These are phyloP conservation scores for Scutellaria barbata DNA, from an alignment of 257 asterid species.

Conservation along the genomic window DNA sequence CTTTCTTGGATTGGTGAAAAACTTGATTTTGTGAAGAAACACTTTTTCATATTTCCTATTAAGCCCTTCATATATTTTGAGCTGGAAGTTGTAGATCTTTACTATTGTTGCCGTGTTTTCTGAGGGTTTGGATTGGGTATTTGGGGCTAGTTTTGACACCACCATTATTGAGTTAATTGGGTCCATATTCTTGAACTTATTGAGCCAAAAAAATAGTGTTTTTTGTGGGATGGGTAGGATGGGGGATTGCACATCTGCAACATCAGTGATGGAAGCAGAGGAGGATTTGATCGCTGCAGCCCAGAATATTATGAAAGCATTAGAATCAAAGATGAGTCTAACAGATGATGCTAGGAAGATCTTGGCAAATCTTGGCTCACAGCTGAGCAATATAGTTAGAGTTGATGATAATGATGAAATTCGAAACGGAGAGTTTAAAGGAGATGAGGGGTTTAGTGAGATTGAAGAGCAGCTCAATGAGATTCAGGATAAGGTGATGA, in stretches of 20 bases:
- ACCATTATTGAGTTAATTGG: conserved; percentile 9
- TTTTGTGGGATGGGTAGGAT: conserved; percentile 48
- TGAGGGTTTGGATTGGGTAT: conserved; percentile 13
- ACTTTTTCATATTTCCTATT: conserved; percentile 1
- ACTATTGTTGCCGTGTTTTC: conserved; percentile 13
- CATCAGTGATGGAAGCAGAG: conserved; percentile 64
- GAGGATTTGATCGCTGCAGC: conserved; percentile 75
- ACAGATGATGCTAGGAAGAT: conserved; percentile 58
- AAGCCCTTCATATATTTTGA: background rate
- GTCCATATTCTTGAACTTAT: conserved; percentile 4
- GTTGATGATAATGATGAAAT: conserved; percentile 30
- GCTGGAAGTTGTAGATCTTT: conserved; percentile 37
- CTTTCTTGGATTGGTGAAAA: conserved; percentile 7
- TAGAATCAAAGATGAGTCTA: conserved; percentile 55
- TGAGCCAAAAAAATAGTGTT: conserved; percentile 17
- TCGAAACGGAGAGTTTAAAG: conserved; percentile 31
- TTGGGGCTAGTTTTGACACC: conserved; percentile 25
- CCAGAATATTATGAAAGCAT: conserved; percentile 59
- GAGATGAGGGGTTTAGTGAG: conserved; percentile 49
- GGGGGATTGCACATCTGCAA: conserved; percentile 60
- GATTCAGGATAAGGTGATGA: conserved; percentile 65
- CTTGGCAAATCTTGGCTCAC: conserved; percentile 74
- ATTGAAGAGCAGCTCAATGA: conserved; percentile 59
- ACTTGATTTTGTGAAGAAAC: conserved; percentile 24
- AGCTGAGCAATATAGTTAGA: conserved; percentile 51